A percentile compares a stretch with the other conserved stretches of the same genome.
Conservation (phyloP, 345 rosid genomes). For the Microcos paniculata region DNA sequence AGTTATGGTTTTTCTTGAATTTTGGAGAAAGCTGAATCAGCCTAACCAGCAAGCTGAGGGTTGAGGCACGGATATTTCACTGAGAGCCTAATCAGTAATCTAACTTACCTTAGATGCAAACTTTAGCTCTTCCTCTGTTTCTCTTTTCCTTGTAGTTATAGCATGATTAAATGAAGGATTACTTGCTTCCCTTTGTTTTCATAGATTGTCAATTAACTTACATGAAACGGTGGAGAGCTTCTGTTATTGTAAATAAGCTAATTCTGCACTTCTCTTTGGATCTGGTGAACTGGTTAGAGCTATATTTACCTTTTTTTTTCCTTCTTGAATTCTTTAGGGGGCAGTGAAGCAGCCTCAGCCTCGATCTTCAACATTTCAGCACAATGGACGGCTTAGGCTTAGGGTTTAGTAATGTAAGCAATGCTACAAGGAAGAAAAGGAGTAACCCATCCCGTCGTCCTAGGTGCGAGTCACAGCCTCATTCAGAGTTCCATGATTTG, state of each 20-base stretch:
- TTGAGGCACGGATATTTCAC: too few species aligned
- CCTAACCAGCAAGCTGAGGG: too few species aligned
- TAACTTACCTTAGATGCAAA: neutral
- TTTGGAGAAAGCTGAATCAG: too few species aligned
- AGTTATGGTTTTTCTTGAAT: neutral
- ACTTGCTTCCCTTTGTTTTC: neutral
- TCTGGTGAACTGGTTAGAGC: neutral
- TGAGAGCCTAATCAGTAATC: too few species aligned
- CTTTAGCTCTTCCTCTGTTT: neutral
- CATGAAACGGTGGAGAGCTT: neutral
- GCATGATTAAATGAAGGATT: neutral
- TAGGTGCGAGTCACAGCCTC: slow-evolving; percentile 53
- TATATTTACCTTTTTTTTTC: neutral
- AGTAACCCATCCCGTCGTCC: slow-evolving; percentile 64
- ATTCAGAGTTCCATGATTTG: slow-evolving; percentile 49
- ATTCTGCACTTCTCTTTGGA: neutral
- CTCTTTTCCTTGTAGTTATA: neutral
- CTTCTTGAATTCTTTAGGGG: neutral
- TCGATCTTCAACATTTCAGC: neutral
- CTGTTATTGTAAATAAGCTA: neutral
- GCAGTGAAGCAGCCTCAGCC: slow-evolving; percentile 12
- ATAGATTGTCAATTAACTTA: neutral
- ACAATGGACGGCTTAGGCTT: slow-evolving; percentile 56
- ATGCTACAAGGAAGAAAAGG: slow-evolving; percentile 66
- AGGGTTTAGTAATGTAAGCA: slow-evolving; percentile 53